Evolutionary conservation across 345 rosid genomes (phyloP), one percentile per base, ranked within the genome.

Genomic region (Litchi chinensis): DNA sequence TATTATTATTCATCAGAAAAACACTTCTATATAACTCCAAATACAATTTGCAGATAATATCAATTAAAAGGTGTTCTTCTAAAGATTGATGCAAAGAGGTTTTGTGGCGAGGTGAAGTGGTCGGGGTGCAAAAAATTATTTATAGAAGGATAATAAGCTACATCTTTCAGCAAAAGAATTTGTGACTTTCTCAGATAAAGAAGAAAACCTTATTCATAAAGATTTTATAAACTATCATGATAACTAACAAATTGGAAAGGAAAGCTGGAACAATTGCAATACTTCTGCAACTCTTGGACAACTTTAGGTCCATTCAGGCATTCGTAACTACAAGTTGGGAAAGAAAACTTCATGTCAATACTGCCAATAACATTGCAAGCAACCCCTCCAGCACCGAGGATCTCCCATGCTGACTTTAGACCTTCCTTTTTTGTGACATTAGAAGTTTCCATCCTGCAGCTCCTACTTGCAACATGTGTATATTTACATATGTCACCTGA

Each of bases 301-400:
- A 89, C 81, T 66, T 76, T 85, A 79, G 94, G 91, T 82, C 90
- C 88, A 60, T 81, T 84, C 73, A 74, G 70, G 86, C 88, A 83
- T 82, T 88, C 94, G 68, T 85, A 86, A 76, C 88, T 77, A 79
- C 97, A 94, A 43, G 97, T 90, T 32, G 99, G 98, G 77, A 88
- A 91, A 73, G 97, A 87, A 84, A 90, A 93, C 84, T 83, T 93
- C 9, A 91, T 97, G 71, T 85, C 85, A 24, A 85, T 81, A 71
- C 83, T 90, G 84, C 97, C 97, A 71, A 87, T 83, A 9, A 89
- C 92, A 90, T 93, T 86, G 88, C 98, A 94, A 86, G 97, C 86
- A 86, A 90, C 91, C 64, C 97, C 87, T 77, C 89, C 97, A 66
- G 97, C 97, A 75, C 97, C 93, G 75, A 93, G 89, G 77, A 94